Percentiles rank a stretch among this genome's conserved stretches.
phyloP scores from a whole-genome alignment of 768 basidiomycete species.

The Lentinus tigrinus region DNA sequence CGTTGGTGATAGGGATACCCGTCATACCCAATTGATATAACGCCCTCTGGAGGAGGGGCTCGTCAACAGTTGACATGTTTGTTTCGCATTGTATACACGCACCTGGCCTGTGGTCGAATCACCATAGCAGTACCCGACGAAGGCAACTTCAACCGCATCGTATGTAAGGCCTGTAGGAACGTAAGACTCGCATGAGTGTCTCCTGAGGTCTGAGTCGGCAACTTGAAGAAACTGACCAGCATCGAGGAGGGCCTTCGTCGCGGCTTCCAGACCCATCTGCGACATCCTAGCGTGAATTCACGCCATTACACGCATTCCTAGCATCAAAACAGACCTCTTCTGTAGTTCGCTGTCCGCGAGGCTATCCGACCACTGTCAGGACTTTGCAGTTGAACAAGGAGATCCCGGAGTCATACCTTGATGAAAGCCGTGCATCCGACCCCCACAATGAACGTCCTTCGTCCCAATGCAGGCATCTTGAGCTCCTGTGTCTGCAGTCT shows the following conservation, averaged over 20 bases:
- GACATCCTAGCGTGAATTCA: neutral
- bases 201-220: neutral
- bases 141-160: slow-evolving; percentile 70
- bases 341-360: slow-evolving; percentile 60
- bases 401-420: slow-evolving; percentile 48
- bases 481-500: no score
- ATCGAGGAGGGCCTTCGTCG: slow-evolving; percentile 84
- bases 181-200: neutral
- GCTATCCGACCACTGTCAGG: slow-evolving; percentile 39
- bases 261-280: slow-evolving; percentile 85
- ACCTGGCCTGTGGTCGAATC: slow-evolving; percentile 80
- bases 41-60: slow-evolving; percentile 50
- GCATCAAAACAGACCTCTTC: slow-evolving; percentile 56
- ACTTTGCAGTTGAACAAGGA: neutral
- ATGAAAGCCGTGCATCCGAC: slow-evolving; percentile 76
- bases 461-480: slow-evolving; percentile 20
- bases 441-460: slow-evolving; percentile 61
- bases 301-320: neutral
- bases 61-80: neutral
- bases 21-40: slow-evolving; percentile 84
- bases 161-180: slow-evolving; percentile 70
- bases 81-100: slow-evolving; percentile 8
- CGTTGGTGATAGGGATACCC: slow-evolving; percentile 79
- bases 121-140: slow-evolving; percentile 77
- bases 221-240: slow-evolving; percentile 57